These are phyloP conservation scores for Fusarium circinatum DNA, from an alignment of 2,329 filamentous ascomycete species.

Conservation along the genomic window DNA sequence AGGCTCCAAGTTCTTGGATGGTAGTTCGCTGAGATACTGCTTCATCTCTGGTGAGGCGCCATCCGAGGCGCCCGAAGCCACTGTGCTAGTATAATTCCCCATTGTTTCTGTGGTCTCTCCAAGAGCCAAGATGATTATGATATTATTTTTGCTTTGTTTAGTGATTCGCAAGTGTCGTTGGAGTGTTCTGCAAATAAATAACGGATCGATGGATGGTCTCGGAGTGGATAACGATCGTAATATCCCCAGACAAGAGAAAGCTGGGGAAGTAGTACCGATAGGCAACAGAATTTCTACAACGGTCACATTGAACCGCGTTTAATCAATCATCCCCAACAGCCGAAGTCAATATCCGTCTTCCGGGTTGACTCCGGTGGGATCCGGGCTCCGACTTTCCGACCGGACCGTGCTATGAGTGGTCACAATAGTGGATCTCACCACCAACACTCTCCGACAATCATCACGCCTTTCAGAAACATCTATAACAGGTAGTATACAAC, in stretches of 20 bases:
- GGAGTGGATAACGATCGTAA: not conserved
- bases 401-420: conserved; percentile 38
- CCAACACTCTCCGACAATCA: not conserved
- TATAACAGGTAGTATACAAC: conserved; percentile 6
- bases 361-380: not conserved
- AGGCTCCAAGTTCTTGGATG: conserved; percentile 50
- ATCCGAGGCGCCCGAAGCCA: conserved; percentile 2
- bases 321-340: not conserved
- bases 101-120: not conserved
- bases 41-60: conserved; percentile 42
- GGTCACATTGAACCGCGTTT: not conserved
- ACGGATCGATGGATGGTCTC: not conserved
- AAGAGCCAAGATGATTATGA: too few species aligned
- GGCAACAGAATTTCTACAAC: not conserved
- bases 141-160: too few species aligned
- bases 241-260: not conserved
- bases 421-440: not conserved
- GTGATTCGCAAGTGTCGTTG: not conserved
- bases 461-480: not conserved
- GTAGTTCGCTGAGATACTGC: conserved; percentile 44
- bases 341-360: not conserved
- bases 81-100: conserved; percentile 19
- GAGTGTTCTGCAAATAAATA: not conserved
- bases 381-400: conserved; percentile 17
- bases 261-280: not conserved